These are phyloP conservation scores for Gossypioides kirkii DNA, from an alignment of 345 rosid genomes.

Conservation along the genomic window DNA sequence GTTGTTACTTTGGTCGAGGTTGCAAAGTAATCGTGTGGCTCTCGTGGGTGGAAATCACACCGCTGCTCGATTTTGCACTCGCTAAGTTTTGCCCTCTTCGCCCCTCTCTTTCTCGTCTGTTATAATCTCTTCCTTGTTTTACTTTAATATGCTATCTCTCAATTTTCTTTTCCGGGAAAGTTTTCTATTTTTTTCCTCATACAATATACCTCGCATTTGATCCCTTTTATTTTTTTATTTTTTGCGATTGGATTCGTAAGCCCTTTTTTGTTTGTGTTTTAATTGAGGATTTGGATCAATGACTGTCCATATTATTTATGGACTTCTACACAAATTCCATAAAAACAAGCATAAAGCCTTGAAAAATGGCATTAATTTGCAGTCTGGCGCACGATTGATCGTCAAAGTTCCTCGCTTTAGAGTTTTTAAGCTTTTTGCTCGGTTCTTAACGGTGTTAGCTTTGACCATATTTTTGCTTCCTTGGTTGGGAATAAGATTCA, in stretches of 20 bases:
- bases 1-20: conserved; percentile 46
- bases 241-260: background rate
- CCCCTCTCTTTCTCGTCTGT: conserved; percentile 12
- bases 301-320: conserved; percentile 36
- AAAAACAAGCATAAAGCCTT: conserved; percentile 22
- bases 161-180: no score
- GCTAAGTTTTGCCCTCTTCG: conserved; percentile 31
- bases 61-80: conserved; percentile 80
- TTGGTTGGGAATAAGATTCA: conserved; percentile 24
- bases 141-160: background rate
- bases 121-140: background rate
- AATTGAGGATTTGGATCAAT: conserved; percentile 14
- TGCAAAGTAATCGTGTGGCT: conserved; percentile 43
- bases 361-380: background rate
- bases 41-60: conserved; percentile 91
- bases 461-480: conserved; percentile 40
- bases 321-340: conserved; percentile 30
- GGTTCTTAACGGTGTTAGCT: conserved; percentile 31
- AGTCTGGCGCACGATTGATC: conserved; percentile 19
- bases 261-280: background rate
- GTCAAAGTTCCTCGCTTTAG: conserved; percentile 37
- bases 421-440: conserved; percentile 33
- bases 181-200: background rate
- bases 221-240: no score
- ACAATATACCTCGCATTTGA: background rate